Evolutionary conservation across 2,329 filamentous ascomycete species (phyloP).

Genomic region (Pseudocercospora fuligena): DNA sequence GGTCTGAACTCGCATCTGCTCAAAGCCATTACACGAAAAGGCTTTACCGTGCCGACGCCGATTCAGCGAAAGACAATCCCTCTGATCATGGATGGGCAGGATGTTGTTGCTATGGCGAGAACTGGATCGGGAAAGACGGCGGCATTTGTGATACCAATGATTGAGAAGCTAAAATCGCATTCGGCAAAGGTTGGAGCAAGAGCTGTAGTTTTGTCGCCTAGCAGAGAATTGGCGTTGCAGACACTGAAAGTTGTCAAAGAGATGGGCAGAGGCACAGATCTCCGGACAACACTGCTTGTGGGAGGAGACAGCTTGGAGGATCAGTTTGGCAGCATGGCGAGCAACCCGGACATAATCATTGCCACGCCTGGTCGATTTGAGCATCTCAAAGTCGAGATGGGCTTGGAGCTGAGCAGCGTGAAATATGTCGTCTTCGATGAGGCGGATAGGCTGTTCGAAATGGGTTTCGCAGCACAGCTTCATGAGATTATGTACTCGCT

Average conservation of each 20-base stretch:
- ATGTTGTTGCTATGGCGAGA: conserved; percentile 98
- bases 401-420: conserved; percentile 84
- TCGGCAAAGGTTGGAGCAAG: conserved; percentile 84
- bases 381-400: conserved; percentile 97
- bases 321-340: conserved; percentile 89
- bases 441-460: conserved; percentile 94
- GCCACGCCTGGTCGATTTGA: conserved; percentile 95
- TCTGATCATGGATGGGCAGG: conserved; percentile 82
- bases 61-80: conserved; percentile 98
- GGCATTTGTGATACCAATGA: conserved; percentile 98
- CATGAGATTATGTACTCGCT: conserved; percentile 91
- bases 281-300: conserved; percentile 87
- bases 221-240: conserved; percentile 90
- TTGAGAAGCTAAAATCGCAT: conserved; percentile 87
- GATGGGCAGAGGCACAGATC: conserved; percentile 83
- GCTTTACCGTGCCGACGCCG: conserved; percentile 93
- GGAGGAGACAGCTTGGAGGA: conserved; percentile 96
- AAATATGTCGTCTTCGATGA: conserved; percentile 97
- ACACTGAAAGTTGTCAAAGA: conserved; percentile 97
- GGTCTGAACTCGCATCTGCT: conserved; percentile 80
- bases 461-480: conserved; percentile 94
- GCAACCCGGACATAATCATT: conserved; percentile 96
- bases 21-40: conserved; percentile 90
- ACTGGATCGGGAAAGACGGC: conserved; percentile 99
- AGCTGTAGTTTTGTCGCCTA: conserved; percentile 87